Conservation (phyloP, 2,329 filamentous ascomycete genomes). For the Penicillium sp. region DNA sequence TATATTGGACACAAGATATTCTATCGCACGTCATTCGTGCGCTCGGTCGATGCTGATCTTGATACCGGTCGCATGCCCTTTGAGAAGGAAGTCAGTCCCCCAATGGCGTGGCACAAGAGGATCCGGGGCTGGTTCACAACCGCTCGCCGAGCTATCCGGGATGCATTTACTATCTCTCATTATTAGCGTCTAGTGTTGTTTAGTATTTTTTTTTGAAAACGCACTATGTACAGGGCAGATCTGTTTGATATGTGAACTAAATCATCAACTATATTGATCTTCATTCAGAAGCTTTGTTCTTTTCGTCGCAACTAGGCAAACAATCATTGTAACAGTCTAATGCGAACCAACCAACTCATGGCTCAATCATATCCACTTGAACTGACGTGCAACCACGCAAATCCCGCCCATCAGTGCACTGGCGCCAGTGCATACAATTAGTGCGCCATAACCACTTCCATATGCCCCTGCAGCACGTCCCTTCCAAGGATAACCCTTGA, state of each 20-base stretch:
- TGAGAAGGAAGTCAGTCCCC: constrained; percentile 33
- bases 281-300: not conserved
- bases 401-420: constrained; percentile 22
- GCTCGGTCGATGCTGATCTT: constrained; percentile 45
- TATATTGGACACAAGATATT: constrained; percentile 62
- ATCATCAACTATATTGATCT: not conserved
- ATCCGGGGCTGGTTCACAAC: constrained; percentile 25
- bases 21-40: constrained; percentile 38
- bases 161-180: not conserved
- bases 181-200: not conserved
- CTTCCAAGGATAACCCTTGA: constrained; percentile 16
- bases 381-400: constrained; percentile 13
- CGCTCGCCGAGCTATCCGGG: not conserved
- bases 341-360: not conserved
- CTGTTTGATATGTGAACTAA: not conserved
- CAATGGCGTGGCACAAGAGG: constrained; percentile 30
- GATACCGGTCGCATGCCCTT: constrained; percentile 41
- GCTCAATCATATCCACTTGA: constrained; percentile 15
- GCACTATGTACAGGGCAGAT: not conserved
- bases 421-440: constrained; percentile 22
- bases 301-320: not conserved
- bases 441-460: constrained; percentile 22
- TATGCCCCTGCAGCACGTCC: constrained; percentile 16
- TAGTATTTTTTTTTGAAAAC: not conserved
- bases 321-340: not conserved